Conservation (phyloP, 768 basidiomycete species). For the Pulveroboletus ravenelii region DNA sequence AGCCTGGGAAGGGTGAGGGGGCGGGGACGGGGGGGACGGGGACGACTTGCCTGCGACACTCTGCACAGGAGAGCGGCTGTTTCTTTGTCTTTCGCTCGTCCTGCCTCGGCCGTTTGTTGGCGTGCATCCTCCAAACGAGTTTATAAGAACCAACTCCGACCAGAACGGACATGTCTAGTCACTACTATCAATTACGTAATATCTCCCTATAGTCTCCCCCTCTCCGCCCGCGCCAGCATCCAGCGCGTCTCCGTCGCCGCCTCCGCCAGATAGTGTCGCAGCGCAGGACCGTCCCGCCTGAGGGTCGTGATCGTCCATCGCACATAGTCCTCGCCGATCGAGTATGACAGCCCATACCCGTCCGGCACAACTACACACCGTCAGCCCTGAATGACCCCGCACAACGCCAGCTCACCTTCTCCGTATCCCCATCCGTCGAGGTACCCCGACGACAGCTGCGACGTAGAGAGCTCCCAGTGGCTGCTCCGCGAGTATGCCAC, state of each 20-base stretch:
- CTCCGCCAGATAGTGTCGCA: constrained; percentile 70
- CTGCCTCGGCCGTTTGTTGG: constrained; percentile 44
- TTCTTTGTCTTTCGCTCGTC: constrained; percentile 27
- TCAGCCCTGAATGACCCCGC: constrained; percentile 6
- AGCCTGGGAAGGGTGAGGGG: constrained; percentile 26
- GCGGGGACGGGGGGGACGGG: not conserved
- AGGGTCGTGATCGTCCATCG: constrained; percentile 88
- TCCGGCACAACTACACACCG: constrained; percentile 71
- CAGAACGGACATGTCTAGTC: constrained; percentile 18
- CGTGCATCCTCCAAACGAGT: constrained; percentile 12
- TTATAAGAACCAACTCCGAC: constrained; percentile 21
- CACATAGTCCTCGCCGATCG: constrained; percentile 79
- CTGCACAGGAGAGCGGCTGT: constrained; percentile 56
- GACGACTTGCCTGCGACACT: constrained; percentile 42
- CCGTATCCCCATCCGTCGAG: constrained; percentile 98
- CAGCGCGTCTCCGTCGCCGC: constrained; percentile 72
- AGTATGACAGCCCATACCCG: constrained; percentile 88
- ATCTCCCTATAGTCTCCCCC: constrained; percentile 9
- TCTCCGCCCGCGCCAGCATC: constrained; percentile 63
- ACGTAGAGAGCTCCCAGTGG: constrained; percentile 94
- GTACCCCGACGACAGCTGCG: constrained; percentile 74
- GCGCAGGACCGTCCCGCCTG: constrained; percentile 48
- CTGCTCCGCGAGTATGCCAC: constrained; percentile 59
- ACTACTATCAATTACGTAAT: constrained; percentile 26
- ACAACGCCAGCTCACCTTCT: constrained; percentile 53